Base-by-base conservation (phyloP, 1,284 basidiomycete species). In the Fomitopsis palustris region DNA sequence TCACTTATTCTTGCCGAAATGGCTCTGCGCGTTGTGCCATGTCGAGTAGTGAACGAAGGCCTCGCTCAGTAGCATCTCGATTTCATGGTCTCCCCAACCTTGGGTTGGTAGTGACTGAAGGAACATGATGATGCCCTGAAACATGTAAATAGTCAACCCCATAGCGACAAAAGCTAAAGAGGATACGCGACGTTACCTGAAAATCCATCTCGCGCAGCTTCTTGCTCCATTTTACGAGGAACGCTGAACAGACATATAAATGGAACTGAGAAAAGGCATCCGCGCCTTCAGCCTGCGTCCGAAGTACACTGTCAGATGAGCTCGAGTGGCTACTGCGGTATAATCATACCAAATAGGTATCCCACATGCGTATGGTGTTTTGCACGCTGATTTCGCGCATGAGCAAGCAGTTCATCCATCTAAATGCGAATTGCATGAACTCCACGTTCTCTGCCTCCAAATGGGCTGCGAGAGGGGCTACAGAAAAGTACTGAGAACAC, bases 321-420 rank as follows among this genome's bases (percentile, higher is more conserved):
- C 47, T 12, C 31, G 23, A 29, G 51, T 23, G 37, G 9, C 29
- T 4, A 41, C 5, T 54, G 45, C 38, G 45, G 23, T 23, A 47
- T 49, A 29, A 64, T 25, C 92, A 60, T 61, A 97, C 95, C 68
- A 98, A 76, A 74, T 98, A 98, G 8, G 96, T 97, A 72, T 98
- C 95, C 95, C 95, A 98, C 95, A 98, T 98, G 58, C 95, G 84
- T 56, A 97, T 92, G 14, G 96, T 97, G 72, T 96, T 96, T 68
- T 90, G 87, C 56, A 97, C 93, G 65, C 88, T 95, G 65, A 98
- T 91, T 77, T 98, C 95, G 59, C 95, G 84, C 95, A 98, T 97
- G 60, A 98, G 80, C 55, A 98, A 77, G 71, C 96, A 97, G 71
- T 98, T 98, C 93, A 98, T 97, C 95, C 95, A 98, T 53, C 96